Evolutionary conservation across 2,329 filamentous ascomycete species (phyloP), one percentile per base, ranked within the genome.

Genomic region (Parasarocladium wereldwijsianum): DNA sequence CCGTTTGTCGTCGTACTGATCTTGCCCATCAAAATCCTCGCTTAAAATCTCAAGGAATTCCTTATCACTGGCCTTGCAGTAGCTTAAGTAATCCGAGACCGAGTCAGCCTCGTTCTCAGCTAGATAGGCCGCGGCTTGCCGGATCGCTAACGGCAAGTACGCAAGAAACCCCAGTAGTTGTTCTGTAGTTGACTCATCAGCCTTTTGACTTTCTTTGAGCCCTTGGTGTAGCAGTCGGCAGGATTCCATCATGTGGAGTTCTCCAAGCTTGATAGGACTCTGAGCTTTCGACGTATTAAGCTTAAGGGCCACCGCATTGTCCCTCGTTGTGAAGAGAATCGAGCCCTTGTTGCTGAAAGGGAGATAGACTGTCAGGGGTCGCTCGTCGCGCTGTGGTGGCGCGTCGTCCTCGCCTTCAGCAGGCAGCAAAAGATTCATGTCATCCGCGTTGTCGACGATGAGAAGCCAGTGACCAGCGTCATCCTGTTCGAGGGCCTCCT

Each of bases 361-460:
- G 4, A 38, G 26, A 32, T 31, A 32, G n/a, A 39, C 15, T 33
- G 14, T 39, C 1, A 26, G 26, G 1, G 51, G 55, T 5, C 60
- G 37, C 36, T 45, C 45, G 5, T 47, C 31, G 1, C n/a, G n/a
- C n/a, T n/a, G n/a, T n/a, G n/a, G n/a, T n/a, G n/a, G n/a, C n/a
- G n/a, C n/a, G n/a, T n/a, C n/a, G n/a, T n/a, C n/a, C n/a, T n/a
- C n/a, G n/a, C n/a, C n/a, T n/a, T n/a, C n/a, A n/a, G n/a, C n/a
- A n/a, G n/a, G n/a, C n/a, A 18, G 24, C 3, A 53, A 36, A 3
- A 58, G 32, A 2, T 47, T 33, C 4, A 28, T 27, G 32, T 63
- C 53, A 32, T 63, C 55, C 9, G 52, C 54, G 29, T 60, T 63
- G 32, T 64, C 57, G n/a, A 63, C 29, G 22, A 64, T 41, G 23